Percentiles rank a stretch among this genome's conserved stretches.
Conservation (phyloP, 2,329 filamentous ascomycete genomes). For the Trichoderma polysporum region DNA sequence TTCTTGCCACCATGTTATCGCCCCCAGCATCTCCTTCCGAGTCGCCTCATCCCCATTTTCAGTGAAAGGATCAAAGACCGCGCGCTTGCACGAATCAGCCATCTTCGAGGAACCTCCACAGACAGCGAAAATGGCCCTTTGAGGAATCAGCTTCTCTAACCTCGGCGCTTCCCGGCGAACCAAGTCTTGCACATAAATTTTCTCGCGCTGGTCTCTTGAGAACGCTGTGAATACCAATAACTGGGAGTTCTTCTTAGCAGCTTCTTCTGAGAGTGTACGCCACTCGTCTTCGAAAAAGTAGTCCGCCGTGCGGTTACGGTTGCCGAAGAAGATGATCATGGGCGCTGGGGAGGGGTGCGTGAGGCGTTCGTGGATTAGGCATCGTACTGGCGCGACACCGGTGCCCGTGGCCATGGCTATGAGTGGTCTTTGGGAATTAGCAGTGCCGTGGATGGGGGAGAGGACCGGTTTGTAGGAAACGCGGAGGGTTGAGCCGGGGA, state of each 20-base stretch:
- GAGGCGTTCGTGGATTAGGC: conserved; percentile 74
- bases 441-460: conserved; percentile 41
- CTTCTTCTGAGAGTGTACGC: conserved; percentile 36
- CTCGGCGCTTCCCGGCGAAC: conserved; percentile 44
- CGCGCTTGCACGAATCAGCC: conserved; percentile 54
- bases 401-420: conserved; percentile 83
- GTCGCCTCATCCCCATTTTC: conserved; percentile 38
- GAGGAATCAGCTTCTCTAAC: conserved; percentile 36
- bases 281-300: conserved; percentile 83
- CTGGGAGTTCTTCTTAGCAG: conserved; percentile 23
- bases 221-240: conserved; percentile 47
- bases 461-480: conserved; percentile 57
- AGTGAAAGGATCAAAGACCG: conserved; percentile 51
- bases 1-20: conserved; percentile 55
- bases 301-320: conserved; percentile 71
- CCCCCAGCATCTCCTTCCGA: conserved; percentile 40
- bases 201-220: conserved; percentile 47
- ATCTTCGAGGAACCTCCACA: conserved; percentile 60
- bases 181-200: conserved; percentile 58
- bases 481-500: conserved; percentile 55
- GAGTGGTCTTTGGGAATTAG: conserved; percentile 52
- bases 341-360: conserved; percentile 33
- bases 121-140: conserved; percentile 49
- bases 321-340: conserved; percentile 77
- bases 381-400: conserved; percentile 79